Evolutionary conservation across 1,284 basidiomycete genomes (phyloP), one percentile per base, ranked within the genome.

Genomic region (Boletus sp.): DNA sequence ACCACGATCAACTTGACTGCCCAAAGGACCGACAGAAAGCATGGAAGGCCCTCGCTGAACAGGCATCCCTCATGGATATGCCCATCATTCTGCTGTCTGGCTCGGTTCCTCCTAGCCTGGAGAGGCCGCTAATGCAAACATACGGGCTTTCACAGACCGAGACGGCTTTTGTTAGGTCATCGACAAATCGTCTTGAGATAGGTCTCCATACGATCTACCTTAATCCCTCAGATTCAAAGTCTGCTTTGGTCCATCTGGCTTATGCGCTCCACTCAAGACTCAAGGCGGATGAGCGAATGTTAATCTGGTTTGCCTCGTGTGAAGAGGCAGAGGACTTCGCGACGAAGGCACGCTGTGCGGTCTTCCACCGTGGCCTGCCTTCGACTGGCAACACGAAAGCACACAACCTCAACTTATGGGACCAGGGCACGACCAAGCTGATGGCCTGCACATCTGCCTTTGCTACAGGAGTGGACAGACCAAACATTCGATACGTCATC

Each of bases 1-100:
- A 58, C 30, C 60, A 62, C 3, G 53, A 62, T 21, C 35, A 33
- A n/a, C 37, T 60, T 1, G 19, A 21, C 30, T 60, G 51, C 23
- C 59, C 51, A 2, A 17, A 25, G 11, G 60, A 54, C 8, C 16
- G 46, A 9, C 11, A 13, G 11, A 27, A 16, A 2, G 46, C 38
- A 1, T 62, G 60, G 60, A 48, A 19, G 3, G 6, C 0, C 6
- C 44, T 62, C 1, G 38, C 59, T 0, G 17, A 35, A n/a, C n/a
- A 11, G 14, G 43, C 33, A 14, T 28, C 52, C 19, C 0, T 4
- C 1, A 28, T 49, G 38, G 21, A 37, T 10, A 50, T 49, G 19
- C 13, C 51, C 1, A 31, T 61, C 8, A 27, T 61, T 14, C 54
- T 62, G 2, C n/a, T 62, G 1, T 62, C 61, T 11, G 47, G 40